Percentiles rank a stretch among this genome's conserved stretches.
Evolutionary conservation across 192 early-diverging fungal species (phyloP).

Genomic region (Lunasporangiospora selenospora): DNA sequence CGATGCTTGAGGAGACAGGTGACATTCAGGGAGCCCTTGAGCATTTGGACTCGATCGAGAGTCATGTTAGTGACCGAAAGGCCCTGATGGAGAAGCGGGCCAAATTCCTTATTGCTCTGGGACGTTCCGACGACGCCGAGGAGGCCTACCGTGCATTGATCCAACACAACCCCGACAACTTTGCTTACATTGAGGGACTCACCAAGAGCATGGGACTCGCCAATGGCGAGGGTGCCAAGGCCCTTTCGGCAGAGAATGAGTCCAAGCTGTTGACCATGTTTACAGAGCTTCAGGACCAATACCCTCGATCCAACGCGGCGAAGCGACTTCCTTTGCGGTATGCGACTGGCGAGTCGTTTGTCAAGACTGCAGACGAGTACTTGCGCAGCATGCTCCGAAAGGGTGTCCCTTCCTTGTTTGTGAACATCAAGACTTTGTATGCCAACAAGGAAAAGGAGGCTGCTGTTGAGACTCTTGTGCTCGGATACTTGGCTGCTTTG

Average conservation of each 20-base stretch:
- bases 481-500: slow-evolving; percentile 64
- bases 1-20: slow-evolving; percentile 84
- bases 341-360: slow-evolving; percentile 71
- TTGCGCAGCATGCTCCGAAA: slow-evolving; percentile 81
- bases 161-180: slow-evolving; percentile 82
- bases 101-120: slow-evolving; percentile 67
- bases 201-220: slow-evolving; percentile 60
- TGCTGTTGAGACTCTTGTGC: slow-evolving; percentile 72
- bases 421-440: slow-evolving; percentile 80
- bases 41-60: slow-evolving; percentile 76
- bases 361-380: slow-evolving; percentile 65
- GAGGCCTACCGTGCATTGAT: slow-evolving; percentile 78
- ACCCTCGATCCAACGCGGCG: slow-evolving; percentile 84
- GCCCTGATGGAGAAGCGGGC: slow-evolving; percentile 81
- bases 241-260: slow-evolving; percentile 36
- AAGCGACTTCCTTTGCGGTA: slow-evolving; percentile 80
- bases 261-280: slow-evolving; percentile 30
- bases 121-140: slow-evolving; percentile 74
- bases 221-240: slow-evolving; percentile 41
- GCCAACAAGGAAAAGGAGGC: slow-evolving; percentile 65
- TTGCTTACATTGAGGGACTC: slow-evolving; percentile 74
- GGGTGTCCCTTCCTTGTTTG: slow-evolving; percentile 94
- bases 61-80: slow-evolving; percentile 76
- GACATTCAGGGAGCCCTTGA: slow-evolving; percentile 79
- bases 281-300: slow-evolving; percentile 62